A percentile compares a stretch with the other conserved stretches of the same genome.
Evolutionary conservation across 371 early-diverging fungal genomes (phyloP).

Genomic region (Actinomortierella ambigua): DNA sequence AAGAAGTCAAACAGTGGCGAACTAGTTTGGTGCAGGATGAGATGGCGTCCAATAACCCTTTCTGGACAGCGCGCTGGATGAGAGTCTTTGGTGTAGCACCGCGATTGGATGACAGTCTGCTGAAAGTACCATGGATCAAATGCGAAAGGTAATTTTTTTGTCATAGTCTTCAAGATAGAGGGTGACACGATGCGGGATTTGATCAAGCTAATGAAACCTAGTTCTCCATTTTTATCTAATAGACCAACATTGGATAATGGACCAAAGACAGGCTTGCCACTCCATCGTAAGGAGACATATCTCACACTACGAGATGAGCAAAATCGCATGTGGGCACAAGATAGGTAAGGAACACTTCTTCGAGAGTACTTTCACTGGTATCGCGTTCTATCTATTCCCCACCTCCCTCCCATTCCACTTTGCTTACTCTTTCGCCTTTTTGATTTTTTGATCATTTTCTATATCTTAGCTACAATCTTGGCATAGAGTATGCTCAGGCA

Average conservation of each 20-base stretch:
- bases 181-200: no score
- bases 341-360: constrained; percentile 23
- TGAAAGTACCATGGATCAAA: constrained; percentile 45
- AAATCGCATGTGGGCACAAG: constrained; percentile 40
- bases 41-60: constrained; percentile 37
- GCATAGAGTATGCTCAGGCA: constrained; percentile 29
- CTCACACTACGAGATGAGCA: constrained; percentile 41
- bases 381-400: not conserved
- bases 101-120: constrained; percentile 37
- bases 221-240: no score
- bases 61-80: constrained; percentile 47
- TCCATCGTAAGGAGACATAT: constrained; percentile 42
- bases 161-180: no score
- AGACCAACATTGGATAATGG: constrained; percentile 14
- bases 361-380: no score
- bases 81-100: constrained; percentile 40
- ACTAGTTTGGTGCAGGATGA: constrained; percentile 41
- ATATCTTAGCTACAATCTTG: constrained; percentile 19
- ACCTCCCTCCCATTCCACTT: not conserved
- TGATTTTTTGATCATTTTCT: not conserved
- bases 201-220: no score
- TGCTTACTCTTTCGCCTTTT: not conserved
- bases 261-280: constrained; percentile 16
- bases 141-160: constrained; percentile 46
- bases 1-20: constrained; percentile 34